These are phyloP conservation scores for Yamadazyma triangularis DNA, from an alignment of 1,139 yeast genomes.

Conservation along the genomic window DNA sequence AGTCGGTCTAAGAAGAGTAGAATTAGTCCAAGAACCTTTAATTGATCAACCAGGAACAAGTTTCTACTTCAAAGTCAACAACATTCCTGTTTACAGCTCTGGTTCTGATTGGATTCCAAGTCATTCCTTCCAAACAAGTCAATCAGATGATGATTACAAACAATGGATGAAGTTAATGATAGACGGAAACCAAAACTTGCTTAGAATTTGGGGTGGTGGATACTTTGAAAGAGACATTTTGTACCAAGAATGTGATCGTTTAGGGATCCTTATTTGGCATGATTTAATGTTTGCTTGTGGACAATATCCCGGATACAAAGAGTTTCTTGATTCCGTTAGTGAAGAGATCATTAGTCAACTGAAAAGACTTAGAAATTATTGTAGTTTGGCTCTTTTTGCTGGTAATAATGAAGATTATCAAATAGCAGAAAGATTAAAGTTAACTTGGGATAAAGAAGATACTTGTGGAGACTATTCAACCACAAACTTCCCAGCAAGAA, in stretches of 20 bases:
- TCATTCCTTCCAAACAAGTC: constrained; percentile 31
- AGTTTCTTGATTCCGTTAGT: constrained; percentile 24
- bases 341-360: constrained; percentile 33
- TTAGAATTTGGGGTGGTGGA: constrained; percentile 51
- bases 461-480: constrained; percentile 22
- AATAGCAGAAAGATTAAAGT: constrained; percentile 30
- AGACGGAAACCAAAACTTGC: constrained; percentile 40
- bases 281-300: constrained; percentile 55
- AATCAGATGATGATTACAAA: constrained; percentile 27
- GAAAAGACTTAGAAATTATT: constrained; percentile 31
- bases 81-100: constrained; percentile 28
- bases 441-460: constrained; percentile 24
- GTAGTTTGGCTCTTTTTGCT: constrained; percentile 28
- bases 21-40: constrained; percentile 33
- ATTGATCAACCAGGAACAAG: constrained; percentile 26
- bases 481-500: constrained; percentile 37
- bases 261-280: constrained; percentile 46
- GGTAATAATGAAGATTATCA: constrained; percentile 49
- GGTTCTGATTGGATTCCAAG: constrained; percentile 51
- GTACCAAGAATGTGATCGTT: constrained; percentile 38
- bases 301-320: constrained; percentile 36
- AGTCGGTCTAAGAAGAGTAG: constrained; percentile 35
- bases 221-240: constrained; percentile 37
- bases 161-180: constrained; percentile 28
- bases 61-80: constrained; percentile 39